Conservation (phyloP, 495 filamentous ascomycete genomes). For the Amniculicola lignicola region DNA sequence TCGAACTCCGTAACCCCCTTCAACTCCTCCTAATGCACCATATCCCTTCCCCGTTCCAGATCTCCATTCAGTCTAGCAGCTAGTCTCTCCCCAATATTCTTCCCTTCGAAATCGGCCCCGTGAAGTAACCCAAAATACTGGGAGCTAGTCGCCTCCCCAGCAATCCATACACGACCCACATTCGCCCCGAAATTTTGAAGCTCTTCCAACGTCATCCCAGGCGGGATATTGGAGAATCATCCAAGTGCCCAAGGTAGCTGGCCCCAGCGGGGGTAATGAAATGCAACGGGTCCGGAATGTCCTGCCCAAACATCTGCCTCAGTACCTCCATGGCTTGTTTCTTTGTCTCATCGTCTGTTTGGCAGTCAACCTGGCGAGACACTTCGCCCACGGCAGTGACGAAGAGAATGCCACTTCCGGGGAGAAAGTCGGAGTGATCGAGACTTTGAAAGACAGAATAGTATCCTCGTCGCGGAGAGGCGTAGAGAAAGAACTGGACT, state of each 20-base stretch:
- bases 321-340: slow-evolving; percentile 59
- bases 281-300: slow-evolving; percentile 64
- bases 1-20: neutral
- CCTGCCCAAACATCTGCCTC: slow-evolving; percentile 57
- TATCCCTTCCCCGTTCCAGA: neutral
- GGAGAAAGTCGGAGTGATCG: slow-evolving; percentile 54
- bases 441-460: slow-evolving; percentile 70
- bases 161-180: slow-evolving; percentile 60
- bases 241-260: slow-evolving; percentile 63
- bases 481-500: slow-evolving; percentile 67
- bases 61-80: slow-evolving; percentile 31
- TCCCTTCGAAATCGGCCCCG: slow-evolving; percentile 61
- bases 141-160: slow-evolving; percentile 65
- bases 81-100: slow-evolving; percentile 50
- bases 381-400: slow-evolving; percentile 59
- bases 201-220: slow-evolving; percentile 58
- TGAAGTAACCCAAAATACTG: slow-evolving; percentile 70
- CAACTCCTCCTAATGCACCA: slow-evolving; percentile 1
- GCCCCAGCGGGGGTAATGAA: slow-evolving; percentile 68
- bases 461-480: slow-evolving; percentile 58
- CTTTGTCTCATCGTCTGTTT: slow-evolving; percentile 58
- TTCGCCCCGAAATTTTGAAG: slow-evolving; percentile 70
- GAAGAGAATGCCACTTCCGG: slow-evolving; percentile 63
- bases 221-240: slow-evolving; percentile 69
- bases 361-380: slow-evolving; percentile 58